Evolutionary conservation across 768 basidiomycete genomes (phyloP).

Genomic region (Lentinula sp.): DNA sequence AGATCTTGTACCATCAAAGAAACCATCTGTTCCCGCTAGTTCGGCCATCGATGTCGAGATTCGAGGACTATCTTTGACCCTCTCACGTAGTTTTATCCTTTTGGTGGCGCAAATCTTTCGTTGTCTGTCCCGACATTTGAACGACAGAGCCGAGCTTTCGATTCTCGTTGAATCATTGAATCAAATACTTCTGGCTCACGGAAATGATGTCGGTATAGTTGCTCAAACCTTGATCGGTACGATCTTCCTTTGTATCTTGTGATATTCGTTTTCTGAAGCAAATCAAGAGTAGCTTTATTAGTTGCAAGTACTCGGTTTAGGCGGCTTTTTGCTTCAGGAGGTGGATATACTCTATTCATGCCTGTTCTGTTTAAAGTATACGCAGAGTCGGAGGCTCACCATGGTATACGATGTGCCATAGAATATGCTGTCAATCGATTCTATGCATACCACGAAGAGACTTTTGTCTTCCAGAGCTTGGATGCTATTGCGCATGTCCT

Average conservation of each 20-base stretch:
- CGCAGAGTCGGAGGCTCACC: conserved; percentile 49
- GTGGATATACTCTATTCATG: conserved; percentile 73
- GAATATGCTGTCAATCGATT: conserved; percentile 70
- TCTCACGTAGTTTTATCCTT: conserved; percentile 65
- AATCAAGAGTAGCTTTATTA: conserved; percentile 53
- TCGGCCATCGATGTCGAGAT: conserved; percentile 17
- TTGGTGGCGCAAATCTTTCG: conserved; percentile 67
- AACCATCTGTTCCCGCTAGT: not conserved
- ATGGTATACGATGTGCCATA: conserved; percentile 58
- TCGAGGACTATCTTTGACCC: conserved; percentile 47
- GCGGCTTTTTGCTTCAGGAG: conserved; percentile 67
- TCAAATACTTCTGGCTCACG: conserved; percentile 59
- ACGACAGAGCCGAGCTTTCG: conserved; percentile 62
- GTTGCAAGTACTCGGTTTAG: conserved; percentile 72
- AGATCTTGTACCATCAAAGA: conserved; percentile 42
- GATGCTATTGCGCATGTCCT: conserved; percentile 55
- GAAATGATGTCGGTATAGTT: conserved; percentile 74
- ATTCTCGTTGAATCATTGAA: conserved; percentile 67
- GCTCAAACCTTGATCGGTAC: conserved; percentile 66
- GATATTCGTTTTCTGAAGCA: conserved; percentile 1
- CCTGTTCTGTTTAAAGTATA: conserved; percentile 67
- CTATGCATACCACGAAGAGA: conserved; percentile 65
- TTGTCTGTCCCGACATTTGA: conserved; percentile 65
- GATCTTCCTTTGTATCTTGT: conserved; percentile 12
- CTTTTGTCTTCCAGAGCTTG: conserved; percentile 70